Evolutionary conservation across 140 eudicot genomes (phyloP).

Genomic region (Ambrosia hybrid): DNA sequence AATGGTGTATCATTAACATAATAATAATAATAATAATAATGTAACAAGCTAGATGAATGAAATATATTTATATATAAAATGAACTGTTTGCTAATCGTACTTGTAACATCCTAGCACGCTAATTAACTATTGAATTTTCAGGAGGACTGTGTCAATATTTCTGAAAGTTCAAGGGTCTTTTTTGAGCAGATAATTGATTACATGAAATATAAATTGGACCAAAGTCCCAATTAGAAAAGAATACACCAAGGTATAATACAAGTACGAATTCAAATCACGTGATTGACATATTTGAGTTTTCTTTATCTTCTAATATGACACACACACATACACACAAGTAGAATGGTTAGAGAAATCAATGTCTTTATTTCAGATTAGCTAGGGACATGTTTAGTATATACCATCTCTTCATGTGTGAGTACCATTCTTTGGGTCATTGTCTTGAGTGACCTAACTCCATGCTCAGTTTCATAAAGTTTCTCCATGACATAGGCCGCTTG

Average conservation of each 20-base stretch:
- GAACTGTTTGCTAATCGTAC: neutral
- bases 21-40: conserved; percentile 11
- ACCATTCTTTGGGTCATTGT: conserved; percentile 66
- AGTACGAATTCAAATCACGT: too few relatives aligned
- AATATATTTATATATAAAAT: neutral
- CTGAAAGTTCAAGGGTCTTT: too few relatives aligned
- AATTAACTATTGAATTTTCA: neutral
- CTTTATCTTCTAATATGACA: too few relatives aligned
- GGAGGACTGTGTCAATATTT: too few relatives aligned
- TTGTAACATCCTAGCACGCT: neutral
- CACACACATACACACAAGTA: too few relatives aligned
- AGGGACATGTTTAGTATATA: conserved; percentile 29
- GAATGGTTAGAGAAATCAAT: neutral
- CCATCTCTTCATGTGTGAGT: conserved; percentile 86
- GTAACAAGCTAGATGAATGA: neutral
- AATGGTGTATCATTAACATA: conserved; percentile 24
- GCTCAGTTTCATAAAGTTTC: conserved; percentile 51
- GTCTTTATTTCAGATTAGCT: neutral
- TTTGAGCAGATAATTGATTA: neutral
- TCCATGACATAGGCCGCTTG: conserved; percentile 61
- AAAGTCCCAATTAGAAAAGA: too few relatives aligned
- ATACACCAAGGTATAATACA: too few relatives aligned
- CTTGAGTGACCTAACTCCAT: conserved; percentile 61
- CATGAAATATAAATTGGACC: neutral
- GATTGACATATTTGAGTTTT: too few relatives aligned